phyloP scores from a whole-genome alignment of 805 yeast species.

The Saturnispora gosingensis region DNA sequence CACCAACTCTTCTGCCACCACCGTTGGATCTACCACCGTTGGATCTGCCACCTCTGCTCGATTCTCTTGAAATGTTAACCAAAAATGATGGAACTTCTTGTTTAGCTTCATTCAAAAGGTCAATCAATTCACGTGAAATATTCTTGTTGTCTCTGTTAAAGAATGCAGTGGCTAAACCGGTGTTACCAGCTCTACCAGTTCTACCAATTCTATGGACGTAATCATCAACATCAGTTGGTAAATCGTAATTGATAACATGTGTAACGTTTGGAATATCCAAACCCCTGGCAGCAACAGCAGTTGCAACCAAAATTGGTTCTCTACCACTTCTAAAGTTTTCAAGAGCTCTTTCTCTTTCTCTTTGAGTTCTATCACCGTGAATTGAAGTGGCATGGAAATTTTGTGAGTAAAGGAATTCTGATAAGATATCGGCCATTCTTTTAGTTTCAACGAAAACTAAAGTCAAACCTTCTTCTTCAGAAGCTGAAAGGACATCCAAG shows the following conservation, averaged over 20 bases:
- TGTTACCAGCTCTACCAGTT: slow-evolving; percentile 99
- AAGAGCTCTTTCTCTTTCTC: slow-evolving; percentile 95
- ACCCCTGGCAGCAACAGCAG: slow-evolving; percentile 99
- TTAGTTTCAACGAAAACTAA: slow-evolving; percentile 96
- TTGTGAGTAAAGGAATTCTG: slow-evolving; percentile 83
- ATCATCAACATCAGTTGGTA: slow-evolving; percentile 96
- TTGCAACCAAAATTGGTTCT: slow-evolving; percentile 93
- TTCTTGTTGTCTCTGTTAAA: slow-evolving; percentile 93
- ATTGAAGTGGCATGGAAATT: slow-evolving; percentile 96
- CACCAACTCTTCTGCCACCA: slow-evolving; percentile 32
- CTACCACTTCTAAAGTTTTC: slow-evolving; percentile 88
- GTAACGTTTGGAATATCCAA: slow-evolving; percentile 98
- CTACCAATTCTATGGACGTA: slow-evolving; percentile 99
- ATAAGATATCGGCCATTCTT: slow-evolving; percentile 94
- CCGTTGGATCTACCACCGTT: slow-evolving; percentile 29
- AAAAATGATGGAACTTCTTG: slow-evolving; percentile 95
- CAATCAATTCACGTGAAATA: slow-evolving; percentile 79
- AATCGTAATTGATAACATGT: slow-evolving; percentile 94
- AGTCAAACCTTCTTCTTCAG: slow-evolving; percentile 75
- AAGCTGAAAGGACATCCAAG: slow-evolving; percentile 72
- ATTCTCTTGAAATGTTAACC: slow-evolving; percentile 71
- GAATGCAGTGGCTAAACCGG: slow-evolving; percentile 97
- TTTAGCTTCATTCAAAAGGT: slow-evolving; percentile 86
- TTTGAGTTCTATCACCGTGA: slow-evolving; percentile 98
- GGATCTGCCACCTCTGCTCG: slow-evolving; percentile 40